Percentiles rank a stretch among this genome's conserved stretches.
These are phyloP conservation scores for Thalia dealbata DNA, from an alignment of 176 grass and related monocot species.

Conservation along the genomic window DNA sequence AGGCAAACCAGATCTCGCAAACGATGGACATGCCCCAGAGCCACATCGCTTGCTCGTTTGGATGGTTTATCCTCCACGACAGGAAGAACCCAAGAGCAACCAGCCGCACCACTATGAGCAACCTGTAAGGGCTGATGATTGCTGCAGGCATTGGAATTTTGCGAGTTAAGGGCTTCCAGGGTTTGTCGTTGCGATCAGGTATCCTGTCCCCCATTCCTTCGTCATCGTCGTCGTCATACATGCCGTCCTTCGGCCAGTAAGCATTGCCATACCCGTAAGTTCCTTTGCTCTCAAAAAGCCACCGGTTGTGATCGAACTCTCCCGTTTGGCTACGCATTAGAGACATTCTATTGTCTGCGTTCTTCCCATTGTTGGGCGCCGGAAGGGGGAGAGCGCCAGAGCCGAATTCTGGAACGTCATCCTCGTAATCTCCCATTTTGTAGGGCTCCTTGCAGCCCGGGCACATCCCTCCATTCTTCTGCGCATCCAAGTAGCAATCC, in stretches of 20 bases:
- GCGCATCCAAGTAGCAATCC: conserved; percentile 87
- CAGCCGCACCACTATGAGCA: conserved; percentile 68
- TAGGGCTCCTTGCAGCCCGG: conserved; percentile 95
- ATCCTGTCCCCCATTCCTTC: conserved; percentile 20
- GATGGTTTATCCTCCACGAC: conserved; percentile 64
- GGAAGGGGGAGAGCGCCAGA: conserved; percentile 45
- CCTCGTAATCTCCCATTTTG: conserved; percentile 74
- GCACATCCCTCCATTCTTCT: conserved; percentile 56
- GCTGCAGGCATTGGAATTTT: conserved; percentile 71
- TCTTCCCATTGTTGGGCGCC: conserved; percentile 26
- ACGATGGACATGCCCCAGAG: conserved; percentile 97
- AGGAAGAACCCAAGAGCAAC: conserved; percentile 82
- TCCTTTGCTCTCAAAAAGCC: conserved; percentile 89
- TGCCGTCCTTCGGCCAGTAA: conserved; percentile 49
- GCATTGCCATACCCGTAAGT: conserved; percentile 95
- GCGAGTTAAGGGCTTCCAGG: conserved; percentile 83
- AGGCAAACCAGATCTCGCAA: conserved; percentile 98
- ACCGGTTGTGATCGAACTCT: conserved; percentile 91
- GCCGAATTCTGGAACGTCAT: conserved; percentile 32
- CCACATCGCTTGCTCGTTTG: conserved; percentile 84
- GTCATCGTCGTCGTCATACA: conserved; percentile 48
- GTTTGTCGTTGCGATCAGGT: conserved; percentile 40
- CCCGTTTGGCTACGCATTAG: conserved; percentile 58
- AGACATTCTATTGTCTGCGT: conserved; percentile 5
- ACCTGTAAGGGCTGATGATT: conserved; percentile 84